A percentile compares a stretch with the other conserved stretches of the same genome.
Conservation (phyloP, 441 rosid species). For the Omphalea diandra region DNA sequence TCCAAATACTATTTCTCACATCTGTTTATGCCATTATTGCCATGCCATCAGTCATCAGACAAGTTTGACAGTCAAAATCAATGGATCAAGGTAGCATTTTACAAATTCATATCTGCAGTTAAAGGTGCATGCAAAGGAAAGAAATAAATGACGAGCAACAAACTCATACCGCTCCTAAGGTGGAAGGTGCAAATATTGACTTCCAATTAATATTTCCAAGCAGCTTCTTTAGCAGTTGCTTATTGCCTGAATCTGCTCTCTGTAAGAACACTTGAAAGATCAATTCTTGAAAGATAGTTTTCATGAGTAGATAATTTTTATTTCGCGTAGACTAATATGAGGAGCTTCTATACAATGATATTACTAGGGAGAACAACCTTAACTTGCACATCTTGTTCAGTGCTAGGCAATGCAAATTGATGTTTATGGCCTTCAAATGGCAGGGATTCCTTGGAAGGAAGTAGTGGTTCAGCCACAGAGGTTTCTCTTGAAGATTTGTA, state of each 20-base stretch:
- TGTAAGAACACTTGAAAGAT: constrained; percentile 18
- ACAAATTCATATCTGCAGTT: background rate
- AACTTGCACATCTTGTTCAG: constrained; percentile 17
- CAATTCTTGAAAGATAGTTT: background rate
- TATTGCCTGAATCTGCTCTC: constrained; percentile 38
- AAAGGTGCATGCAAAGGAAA: background rate
- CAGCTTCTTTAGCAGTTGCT: constrained; percentile 25
- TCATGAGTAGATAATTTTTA: too few relatives aligned
- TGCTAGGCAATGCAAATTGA: background rate
- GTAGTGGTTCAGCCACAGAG: constrained; percentile 41
- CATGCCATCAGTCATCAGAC: too few relatives aligned
- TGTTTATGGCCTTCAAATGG: constrained; percentile 8
- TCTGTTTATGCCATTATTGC: too few relatives aligned
- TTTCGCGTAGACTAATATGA: background rate
- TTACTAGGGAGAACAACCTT: constrained; percentile 26
- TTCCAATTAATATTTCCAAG: constrained; percentile 42
- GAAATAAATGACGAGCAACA: background rate
- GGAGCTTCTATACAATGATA: background rate
- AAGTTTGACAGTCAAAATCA: background rate
- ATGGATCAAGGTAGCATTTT: background rate
- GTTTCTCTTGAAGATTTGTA: constrained; percentile 23
- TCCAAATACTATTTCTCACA: too few relatives aligned
- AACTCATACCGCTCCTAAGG: constrained; percentile 60
- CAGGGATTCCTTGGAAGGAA: constrained; percentile 29
- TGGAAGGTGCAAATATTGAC: constrained; percentile 71